phyloP scores from a whole-genome alignment of 441 rosid genomes.

The Viola pubescens region DNA sequence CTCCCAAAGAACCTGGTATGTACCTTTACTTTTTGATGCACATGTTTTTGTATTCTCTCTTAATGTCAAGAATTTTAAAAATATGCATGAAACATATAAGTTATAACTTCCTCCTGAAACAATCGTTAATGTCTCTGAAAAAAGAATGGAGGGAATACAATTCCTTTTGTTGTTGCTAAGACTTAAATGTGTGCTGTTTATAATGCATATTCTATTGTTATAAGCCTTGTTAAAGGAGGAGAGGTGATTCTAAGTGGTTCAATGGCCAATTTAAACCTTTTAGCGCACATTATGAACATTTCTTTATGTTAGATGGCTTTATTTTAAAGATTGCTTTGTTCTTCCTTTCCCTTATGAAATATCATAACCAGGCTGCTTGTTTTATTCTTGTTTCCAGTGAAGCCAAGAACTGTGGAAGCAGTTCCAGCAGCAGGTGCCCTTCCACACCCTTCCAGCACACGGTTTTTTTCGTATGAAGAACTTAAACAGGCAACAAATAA shows the following conservation, averaged over 20 bases:
- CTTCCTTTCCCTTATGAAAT: not conserved
- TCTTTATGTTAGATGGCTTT: not conserved
- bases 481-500: constrained; percentile 85
- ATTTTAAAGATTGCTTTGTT: constrained; percentile 2
- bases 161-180: constrained; percentile 4
- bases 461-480: constrained; percentile 86
- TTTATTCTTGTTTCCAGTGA: constrained; percentile 33
- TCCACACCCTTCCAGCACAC: constrained; percentile 76
- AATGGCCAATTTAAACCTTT: no score
- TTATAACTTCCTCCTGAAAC: no score
- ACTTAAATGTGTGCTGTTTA: not conserved
- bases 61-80: not conserved
- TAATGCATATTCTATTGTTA: constrained; percentile 3
- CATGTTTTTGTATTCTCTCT: constrained; percentile 3
- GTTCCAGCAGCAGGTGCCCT: constrained; percentile 49
- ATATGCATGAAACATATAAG: not conserved
- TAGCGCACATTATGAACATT: no score
- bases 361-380: not conserved
- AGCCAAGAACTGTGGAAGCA: constrained; percentile 43
- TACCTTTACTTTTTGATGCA: constrained; percentile 12
- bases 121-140: not conserved
- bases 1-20: constrained; percentile 58
- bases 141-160: not conserved
- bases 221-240: not conserved
- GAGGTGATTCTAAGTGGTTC: no score